phyloP scores from a whole-genome alignment of 2,329 filamentous ascomycete species.

The Penicillium sp. region DNA sequence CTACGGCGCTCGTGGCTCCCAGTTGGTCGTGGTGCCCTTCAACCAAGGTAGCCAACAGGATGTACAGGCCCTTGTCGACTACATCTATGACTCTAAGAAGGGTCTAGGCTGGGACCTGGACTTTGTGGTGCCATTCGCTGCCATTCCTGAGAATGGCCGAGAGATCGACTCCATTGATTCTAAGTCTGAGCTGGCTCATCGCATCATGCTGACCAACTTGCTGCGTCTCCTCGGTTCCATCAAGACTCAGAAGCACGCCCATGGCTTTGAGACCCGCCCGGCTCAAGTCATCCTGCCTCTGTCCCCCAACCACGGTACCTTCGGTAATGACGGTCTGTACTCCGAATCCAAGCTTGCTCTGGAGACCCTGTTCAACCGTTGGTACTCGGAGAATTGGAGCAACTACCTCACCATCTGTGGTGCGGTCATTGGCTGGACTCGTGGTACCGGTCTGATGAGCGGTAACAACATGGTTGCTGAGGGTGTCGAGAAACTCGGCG shows the following conservation, averaged over 20 bases:
- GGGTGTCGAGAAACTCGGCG: constrained; percentile 92
- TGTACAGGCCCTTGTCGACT: constrained; percentile 87
- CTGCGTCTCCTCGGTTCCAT: constrained; percentile 85
- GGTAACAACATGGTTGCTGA: constrained; percentile 98
- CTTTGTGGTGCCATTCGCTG: constrained; percentile 92
- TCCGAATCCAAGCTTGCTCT: constrained; percentile 96
- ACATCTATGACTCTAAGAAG: constrained; percentile 95
- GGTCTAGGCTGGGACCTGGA: constrained; percentile 98
- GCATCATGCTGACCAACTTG: constrained; percentile 98
- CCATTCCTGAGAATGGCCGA: constrained; percentile 95
- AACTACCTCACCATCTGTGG: constrained; percentile 98
- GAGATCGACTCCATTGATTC: constrained; percentile 97
- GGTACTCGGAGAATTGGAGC: constrained; percentile 96
- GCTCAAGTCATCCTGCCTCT: constrained; percentile 95
- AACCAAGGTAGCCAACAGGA: constrained; percentile 99
- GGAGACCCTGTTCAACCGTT: constrained; percentile 97
- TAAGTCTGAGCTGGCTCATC: constrained; percentile 94
- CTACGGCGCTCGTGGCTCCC: constrained; percentile 88
- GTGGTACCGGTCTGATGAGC: constrained; percentile 95
- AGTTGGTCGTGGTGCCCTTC: constrained; percentile 97
- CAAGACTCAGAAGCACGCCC: constrained; percentile 84
- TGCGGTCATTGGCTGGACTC: constrained; percentile 98
- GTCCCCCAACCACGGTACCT: constrained; percentile 97
- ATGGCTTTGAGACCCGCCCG: constrained; percentile 90
- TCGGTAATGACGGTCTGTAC: constrained; percentile 96